Evolutionary conservation across 768 basidiomycete species (phyloP).

Genomic region (Rhodotorula diobovata): DNA sequence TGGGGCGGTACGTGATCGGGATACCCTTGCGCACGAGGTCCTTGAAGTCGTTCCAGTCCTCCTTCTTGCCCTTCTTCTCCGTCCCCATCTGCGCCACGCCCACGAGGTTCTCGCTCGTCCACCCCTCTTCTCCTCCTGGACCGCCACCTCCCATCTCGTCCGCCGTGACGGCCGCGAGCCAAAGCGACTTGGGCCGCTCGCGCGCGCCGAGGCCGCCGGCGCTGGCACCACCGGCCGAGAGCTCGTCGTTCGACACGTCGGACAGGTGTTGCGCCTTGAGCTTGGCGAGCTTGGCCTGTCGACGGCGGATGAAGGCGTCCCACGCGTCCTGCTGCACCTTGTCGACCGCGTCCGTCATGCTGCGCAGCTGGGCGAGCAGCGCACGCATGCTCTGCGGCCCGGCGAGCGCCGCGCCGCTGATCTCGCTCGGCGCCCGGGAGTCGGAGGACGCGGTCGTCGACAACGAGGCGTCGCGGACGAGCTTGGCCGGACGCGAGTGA

Average conservation of each 20-base stretch:
- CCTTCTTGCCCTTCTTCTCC: constrained; percentile 56
- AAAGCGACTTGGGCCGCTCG: constrained; percentile 57
- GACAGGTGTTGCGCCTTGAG: constrained; percentile 47
- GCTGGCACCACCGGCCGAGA: no score
- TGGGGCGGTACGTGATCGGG: constrained; percentile 77
- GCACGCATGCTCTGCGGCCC: constrained; percentile 40
- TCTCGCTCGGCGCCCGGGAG: no score
- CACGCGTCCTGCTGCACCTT: constrained; percentile 65
- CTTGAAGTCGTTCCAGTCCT: constrained; percentile 74
- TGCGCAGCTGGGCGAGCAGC: constrained; percentile 37
- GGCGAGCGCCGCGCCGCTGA: background rate
- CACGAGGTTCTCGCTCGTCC: constrained; percentile 72
- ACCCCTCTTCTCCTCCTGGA: constrained; percentile 61
- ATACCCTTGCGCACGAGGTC: constrained; percentile 77
- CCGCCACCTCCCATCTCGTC: constrained; percentile 11
- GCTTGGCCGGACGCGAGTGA: constrained; percentile 1
- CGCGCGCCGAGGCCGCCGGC: background rate
- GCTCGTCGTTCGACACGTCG: constrained; percentile 35
- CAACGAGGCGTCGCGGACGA: constrained; percentile 13
- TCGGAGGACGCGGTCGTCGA: background rate
- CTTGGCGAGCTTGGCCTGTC: constrained; percentile 51
- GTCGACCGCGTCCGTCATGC: constrained; percentile 55
- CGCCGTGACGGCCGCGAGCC: background rate
- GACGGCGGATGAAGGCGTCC: constrained; percentile 73
- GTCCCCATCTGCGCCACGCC: constrained; percentile 85